These are phyloP conservation scores for Microthlaspi erraticum DNA, from an alignment of 345 rosid genomes.

Conservation along the genomic window DNA sequence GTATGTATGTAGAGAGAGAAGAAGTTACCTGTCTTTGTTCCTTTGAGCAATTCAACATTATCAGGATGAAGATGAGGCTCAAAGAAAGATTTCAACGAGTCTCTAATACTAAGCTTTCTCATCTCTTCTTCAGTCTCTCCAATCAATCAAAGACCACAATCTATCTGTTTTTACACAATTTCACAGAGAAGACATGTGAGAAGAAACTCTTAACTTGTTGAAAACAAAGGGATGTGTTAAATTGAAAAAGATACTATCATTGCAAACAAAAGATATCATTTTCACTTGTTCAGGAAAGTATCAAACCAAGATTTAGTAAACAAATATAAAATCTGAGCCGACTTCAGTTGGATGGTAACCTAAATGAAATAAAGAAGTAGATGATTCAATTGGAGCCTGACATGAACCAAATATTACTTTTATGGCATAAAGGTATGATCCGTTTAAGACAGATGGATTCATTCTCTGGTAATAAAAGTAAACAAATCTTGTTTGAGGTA, in stretches of 20 bases:
- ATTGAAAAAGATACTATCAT: not conserved
- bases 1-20: not conserved
- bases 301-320: slow-evolving; percentile 20
- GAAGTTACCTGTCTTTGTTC: slow-evolving; percentile 68
- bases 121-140: slow-evolving; percentile 51
- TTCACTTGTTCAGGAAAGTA: slow-evolving; percentile 29
- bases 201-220: slow-evolving; percentile 25
- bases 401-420: slow-evolving; percentile 28
- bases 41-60: slow-evolving; percentile 70
- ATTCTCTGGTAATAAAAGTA: slow-evolving; percentile 8
- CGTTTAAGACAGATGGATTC: not conserved
- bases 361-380: slow-evolving; percentile 18
- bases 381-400: slow-evolving; percentile 17
- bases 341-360: slow-evolving; percentile 15
- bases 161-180: slow-evolving; percentile 7
- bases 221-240: slow-evolving; percentile 19
- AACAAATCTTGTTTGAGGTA: slow-evolving; percentile 7
- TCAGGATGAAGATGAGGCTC: slow-evolving; percentile 78
- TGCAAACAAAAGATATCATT: too few species aligned
- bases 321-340: slow-evolving; percentile 4
- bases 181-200: slow-evolving; percentile 26
- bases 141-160: slow-evolving; percentile 37
- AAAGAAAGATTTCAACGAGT: slow-evolving; percentile 74
- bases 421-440: slow-evolving; percentile 16
- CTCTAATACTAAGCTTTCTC: slow-evolving; percentile 60